Conservation (phyloP, 495 filamentous ascomycete species). For the Penicillium soppii region DNA sequence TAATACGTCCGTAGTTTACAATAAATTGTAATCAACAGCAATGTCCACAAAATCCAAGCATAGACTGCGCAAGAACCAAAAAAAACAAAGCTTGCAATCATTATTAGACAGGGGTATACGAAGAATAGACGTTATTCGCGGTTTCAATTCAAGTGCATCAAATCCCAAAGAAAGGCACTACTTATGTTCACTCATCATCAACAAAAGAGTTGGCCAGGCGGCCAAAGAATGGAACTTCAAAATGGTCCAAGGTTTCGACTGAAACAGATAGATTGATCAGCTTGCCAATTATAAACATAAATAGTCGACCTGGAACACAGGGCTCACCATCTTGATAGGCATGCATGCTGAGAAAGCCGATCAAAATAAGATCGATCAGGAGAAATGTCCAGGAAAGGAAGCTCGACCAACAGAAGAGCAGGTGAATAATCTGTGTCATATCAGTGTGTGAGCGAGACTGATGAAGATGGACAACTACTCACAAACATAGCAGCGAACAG, state of each 20-base stretch:
- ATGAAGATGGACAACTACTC: slow-evolving; percentile 23
- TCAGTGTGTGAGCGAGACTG: not conserved
- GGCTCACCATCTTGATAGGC: slow-evolving; percentile 79
- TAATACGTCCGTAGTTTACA: no score
- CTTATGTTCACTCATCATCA: slow-evolving; percentile 71
- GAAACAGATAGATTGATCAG: slow-evolving; percentile 3
- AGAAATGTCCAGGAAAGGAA: slow-evolving; percentile 84
- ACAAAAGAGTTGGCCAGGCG: slow-evolving; percentile 82
- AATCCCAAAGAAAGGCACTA: slow-evolving; percentile 2
- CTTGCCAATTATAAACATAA: not conserved
- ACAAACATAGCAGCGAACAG: slow-evolving; percentile 84
- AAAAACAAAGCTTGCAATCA: no score
- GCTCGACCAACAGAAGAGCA: slow-evolving; percentile 79
- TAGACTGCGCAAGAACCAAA: no score
- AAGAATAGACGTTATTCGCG: no score
- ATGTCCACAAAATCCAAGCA: no score
- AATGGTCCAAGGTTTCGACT: slow-evolving; percentile 89
- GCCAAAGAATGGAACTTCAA: slow-evolving; percentile 81
- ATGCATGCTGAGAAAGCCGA: slow-evolving; percentile 71
- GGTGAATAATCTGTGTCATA: slow-evolving; percentile 60
- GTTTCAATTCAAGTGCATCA: slow-evolving; percentile 15
- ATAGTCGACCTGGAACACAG: not conserved
- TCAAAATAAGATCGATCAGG: slow-evolving; percentile 69
- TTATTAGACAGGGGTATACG: no score
- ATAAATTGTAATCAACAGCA: no score